Conservation (phyloP, 139 green algal genomes). For the Eudorina sp. region DNA sequence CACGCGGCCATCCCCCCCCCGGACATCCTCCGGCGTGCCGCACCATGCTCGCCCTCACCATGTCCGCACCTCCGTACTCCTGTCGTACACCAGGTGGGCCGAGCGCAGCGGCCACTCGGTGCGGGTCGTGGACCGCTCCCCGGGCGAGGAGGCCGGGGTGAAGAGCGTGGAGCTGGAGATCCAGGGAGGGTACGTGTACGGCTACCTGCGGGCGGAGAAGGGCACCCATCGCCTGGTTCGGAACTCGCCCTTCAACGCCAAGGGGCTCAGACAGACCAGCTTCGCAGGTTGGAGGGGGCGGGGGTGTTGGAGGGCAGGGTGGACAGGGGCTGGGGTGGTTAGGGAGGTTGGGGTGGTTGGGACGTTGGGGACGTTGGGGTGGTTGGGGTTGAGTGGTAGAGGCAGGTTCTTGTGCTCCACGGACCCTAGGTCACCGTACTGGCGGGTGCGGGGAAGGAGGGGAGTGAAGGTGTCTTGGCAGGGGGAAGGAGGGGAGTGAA, state of each 20-base stretch:
- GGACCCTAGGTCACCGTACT: too few species aligned
- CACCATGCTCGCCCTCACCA: too few species aligned
- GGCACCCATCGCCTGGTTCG: constrained; percentile 97
- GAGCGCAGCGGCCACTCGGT: constrained; percentile 63
- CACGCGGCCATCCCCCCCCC: too few species aligned
- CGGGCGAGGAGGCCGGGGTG: constrained; percentile 91
- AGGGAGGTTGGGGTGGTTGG: neutral
- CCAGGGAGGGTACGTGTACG: constrained; percentile 54
- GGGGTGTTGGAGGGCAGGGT: too few species aligned
- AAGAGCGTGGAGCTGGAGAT: constrained; percentile 92
- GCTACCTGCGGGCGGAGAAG: constrained; percentile 81
- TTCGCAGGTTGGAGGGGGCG: constrained; percentile 82
- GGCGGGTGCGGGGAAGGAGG: too few species aligned
- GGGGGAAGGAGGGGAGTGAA: too few species aligned
- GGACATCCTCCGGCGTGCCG: too few species aligned
- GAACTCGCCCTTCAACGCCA: constrained; percentile 94
- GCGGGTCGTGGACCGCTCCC: constrained; percentile 61
- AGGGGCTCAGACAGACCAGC: constrained; percentile 92
- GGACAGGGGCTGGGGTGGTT: too few species aligned
- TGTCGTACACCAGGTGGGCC: constrained; percentile 88
- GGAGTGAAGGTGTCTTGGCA: too few species aligned
- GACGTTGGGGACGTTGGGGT: constrained; percentile 83
- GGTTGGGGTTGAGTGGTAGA: neutral
- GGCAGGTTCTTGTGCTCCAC: too few species aligned
- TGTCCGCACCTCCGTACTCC: too few species aligned